Percentiles rank a stretch among this genome's conserved stretches.
Evolutionary conservation across 2,329 filamentous ascomycete genomes (phyloP).

Genomic region (Lomentospora prolificans): DNA sequence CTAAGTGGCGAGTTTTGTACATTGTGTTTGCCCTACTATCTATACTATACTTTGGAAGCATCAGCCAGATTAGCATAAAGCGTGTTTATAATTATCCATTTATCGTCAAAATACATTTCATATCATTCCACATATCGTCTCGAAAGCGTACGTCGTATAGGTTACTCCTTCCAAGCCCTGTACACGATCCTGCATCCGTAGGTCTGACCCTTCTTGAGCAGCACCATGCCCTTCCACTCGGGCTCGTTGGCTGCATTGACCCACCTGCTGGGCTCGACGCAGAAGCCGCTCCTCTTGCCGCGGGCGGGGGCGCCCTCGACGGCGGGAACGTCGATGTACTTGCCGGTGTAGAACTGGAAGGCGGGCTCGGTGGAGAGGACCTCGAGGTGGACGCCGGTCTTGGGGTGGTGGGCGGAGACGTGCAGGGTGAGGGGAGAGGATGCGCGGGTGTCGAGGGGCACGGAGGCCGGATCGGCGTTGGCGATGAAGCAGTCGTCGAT

Average conservation of each 20-base stretch:
- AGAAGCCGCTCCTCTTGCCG: conserved; percentile 66
- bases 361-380: conserved; percentile 86
- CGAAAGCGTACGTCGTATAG: not conserved
- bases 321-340: conserved; percentile 68
- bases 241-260: conserved; percentile 80
- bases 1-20: not conserved
- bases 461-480: conserved; percentile 47
- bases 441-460: conserved; percentile 57
- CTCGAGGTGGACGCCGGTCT: conserved; percentile 70
- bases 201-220: conserved; percentile 74
- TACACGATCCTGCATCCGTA: conserved; percentile 80
- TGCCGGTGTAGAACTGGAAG: conserved; percentile 95
- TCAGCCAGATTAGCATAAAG: no score
- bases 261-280: conserved; percentile 83
- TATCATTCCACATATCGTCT: no score
- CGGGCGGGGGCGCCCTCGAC: conserved; percentile 54
- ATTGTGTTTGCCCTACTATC: not conserved
- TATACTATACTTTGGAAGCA: no score
- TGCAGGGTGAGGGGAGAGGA: conserved; percentile 52
- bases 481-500: conserved; percentile 89
- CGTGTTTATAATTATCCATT: no score
- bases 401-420: conserved; percentile 63
- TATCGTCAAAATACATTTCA: not conserved
- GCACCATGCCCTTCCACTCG: conserved; percentile 67
- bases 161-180: conserved; percentile 65